phyloP scores from a whole-genome alignment of 352 stramenopile genomes.

The Peronospora belbahrii region DNA sequence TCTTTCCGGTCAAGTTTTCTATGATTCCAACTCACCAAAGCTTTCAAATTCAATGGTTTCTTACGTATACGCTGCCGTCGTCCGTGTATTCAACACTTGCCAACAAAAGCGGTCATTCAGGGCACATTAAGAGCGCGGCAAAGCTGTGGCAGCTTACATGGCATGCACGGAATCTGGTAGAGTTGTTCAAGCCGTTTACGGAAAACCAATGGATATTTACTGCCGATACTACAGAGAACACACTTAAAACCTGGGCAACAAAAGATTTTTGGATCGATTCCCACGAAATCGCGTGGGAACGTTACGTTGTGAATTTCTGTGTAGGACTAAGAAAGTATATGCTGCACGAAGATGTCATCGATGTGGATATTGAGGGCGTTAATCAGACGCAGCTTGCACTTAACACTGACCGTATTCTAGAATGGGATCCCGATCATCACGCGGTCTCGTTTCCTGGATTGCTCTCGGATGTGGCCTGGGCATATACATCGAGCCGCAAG shows the following conservation, averaged over 20 bases:
- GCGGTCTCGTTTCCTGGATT: conserved; percentile 81
- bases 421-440: conserved; percentile 86
- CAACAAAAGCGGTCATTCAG: conserved; percentile 47
- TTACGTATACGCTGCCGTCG: conserved; percentile 70
- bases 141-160: conserved; percentile 70
- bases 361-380: conserved; percentile 72
- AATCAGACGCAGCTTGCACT: conserved; percentile 78
- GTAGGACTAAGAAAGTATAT: conserved; percentile 79
- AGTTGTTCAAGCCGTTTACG: conserved; percentile 84
- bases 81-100: conserved; percentile 73
- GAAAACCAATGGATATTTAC: conserved; percentile 81
- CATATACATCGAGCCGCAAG: conserved; percentile 83
- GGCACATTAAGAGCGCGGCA: conserved; percentile 62
- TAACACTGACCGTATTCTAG: conserved; percentile 70
- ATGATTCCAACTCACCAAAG: conserved; percentile 78
- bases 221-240: conserved; percentile 39
- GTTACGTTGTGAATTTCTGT: conserved; percentile 82
- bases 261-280: conserved; percentile 60
- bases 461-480: conserved; percentile 82
- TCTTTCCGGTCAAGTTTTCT: conserved; percentile 57
- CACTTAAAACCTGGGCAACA: conserved; percentile 23
- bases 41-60: conserved; percentile 81
- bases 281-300: conserved; percentile 71
- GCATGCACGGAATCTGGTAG: conserved; percentile 63
- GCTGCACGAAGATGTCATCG: conserved; percentile 76